Conservation (phyloP, 352 stramenopile genomes). For the Pythium aristosporum region DNA sequence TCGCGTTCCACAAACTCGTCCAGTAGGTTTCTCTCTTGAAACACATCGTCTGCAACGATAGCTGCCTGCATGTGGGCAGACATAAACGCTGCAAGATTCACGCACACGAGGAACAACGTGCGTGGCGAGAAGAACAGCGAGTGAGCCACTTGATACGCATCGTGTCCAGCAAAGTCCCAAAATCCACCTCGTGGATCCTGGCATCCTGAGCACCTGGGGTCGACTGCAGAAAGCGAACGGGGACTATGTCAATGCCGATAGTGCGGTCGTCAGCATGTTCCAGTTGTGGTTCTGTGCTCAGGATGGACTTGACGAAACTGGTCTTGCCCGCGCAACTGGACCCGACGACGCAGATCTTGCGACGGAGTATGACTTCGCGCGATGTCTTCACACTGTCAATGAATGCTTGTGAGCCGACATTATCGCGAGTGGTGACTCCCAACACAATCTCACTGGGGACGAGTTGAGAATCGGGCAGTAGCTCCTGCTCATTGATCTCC, state of each 20-base stretch:
- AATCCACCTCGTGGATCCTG: constrained; percentile 1
- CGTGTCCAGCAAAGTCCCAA: neutral
- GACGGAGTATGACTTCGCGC: too few relatives aligned
- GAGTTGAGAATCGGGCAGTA: too few relatives aligned
- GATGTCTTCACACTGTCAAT: too few relatives aligned
- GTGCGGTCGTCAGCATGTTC: constrained; percentile 4
- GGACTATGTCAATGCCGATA: neutral
- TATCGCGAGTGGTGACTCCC: too few relatives aligned
- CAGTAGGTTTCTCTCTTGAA: neutral
- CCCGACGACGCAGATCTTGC: neutral
- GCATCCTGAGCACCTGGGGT: neutral
- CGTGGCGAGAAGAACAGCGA: constrained; percentile 11
- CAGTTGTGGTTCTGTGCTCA: neutral
- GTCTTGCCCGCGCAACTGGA: neutral
- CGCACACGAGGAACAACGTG: constrained; percentile 10
- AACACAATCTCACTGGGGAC: too few relatives aligned
- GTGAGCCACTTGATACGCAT: constrained; percentile 1
- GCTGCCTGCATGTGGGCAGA: neutral
- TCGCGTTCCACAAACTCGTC: constrained; percentile 4
- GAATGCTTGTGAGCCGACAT: too few relatives aligned
- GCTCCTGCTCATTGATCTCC: too few relatives aligned
- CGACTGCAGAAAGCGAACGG: constrained; percentile 6
- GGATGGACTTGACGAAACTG: neutral
- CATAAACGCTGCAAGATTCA: constrained; percentile 1
- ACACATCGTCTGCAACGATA: neutral